Percentiles rank a stretch among this genome's conserved stretches.
Evolutionary conservation across 495 filamentous ascomycete species (phyloP).

Genomic region (Friedmanniomyces simplex): DNA sequence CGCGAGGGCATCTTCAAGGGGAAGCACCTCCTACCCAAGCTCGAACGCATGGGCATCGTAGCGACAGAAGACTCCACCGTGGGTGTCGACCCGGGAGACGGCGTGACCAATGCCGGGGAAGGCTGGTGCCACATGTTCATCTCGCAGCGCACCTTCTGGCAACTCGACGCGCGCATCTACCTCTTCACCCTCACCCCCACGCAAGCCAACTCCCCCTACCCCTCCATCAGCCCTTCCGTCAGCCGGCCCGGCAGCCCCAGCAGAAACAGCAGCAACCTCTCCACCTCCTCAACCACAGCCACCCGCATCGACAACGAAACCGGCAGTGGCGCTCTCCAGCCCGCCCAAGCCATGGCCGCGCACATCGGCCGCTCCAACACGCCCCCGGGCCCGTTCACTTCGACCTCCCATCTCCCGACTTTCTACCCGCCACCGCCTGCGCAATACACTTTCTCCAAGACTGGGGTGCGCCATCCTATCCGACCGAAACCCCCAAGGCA

Average conservation of each 20-base stretch:
- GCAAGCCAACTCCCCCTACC: constrained; percentile 40
- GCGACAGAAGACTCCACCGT: constrained; percentile 64
- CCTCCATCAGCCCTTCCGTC: constrained; percentile 44
- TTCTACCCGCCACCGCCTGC: constrained; percentile 78
- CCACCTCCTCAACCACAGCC: constrained; percentile 19
- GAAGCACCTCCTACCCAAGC: constrained; percentile 70
- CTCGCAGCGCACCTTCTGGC: constrained; percentile 77
- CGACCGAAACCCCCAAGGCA: constrained; percentile 81
- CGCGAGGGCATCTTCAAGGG: constrained; percentile 78
- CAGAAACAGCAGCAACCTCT: constrained; percentile 23
- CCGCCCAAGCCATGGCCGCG: background rate
- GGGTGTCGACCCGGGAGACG: constrained; percentile 52
- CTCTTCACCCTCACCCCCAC: constrained; percentile 72
- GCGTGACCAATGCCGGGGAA: constrained; percentile 37
- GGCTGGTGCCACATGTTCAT: constrained; percentile 76
- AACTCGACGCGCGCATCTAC: constrained; percentile 75
- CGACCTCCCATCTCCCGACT: constrained; percentile 71
- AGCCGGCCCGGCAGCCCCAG: constrained; percentile 54
- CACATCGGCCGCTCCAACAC: constrained; percentile 10
- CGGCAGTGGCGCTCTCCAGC: background rate
- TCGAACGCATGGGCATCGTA: constrained; percentile 87
- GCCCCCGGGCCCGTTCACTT: constrained; percentile 58
- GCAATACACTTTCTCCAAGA: constrained; percentile 63
- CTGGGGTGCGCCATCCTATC: constrained; percentile 72
- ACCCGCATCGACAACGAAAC: background rate